A percentile compares a stretch with the other conserved stretches of the same genome.
These are phyloP conservation scores for Leccinum aurantiacum DNA, from an alignment of 768 basidiomycete genomes.

Conservation along the genomic window DNA sequence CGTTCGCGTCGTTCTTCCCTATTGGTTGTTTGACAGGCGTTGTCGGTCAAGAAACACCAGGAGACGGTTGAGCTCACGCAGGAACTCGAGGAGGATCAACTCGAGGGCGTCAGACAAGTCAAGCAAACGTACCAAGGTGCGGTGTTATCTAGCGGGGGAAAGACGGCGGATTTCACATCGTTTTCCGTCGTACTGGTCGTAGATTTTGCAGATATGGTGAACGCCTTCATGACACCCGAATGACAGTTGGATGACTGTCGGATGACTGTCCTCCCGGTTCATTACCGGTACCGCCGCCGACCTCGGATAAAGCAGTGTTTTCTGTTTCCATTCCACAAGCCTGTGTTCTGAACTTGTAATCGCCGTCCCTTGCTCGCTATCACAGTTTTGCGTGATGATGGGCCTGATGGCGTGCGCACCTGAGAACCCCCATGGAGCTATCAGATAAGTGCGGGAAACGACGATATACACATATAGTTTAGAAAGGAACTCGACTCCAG, in stretches of 20 bases:
- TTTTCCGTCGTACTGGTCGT: background rate
- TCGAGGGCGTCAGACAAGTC: slow-evolving; percentile 22
- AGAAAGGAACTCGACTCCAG: background rate
- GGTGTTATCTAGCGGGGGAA: background rate
- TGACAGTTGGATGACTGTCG: background rate
- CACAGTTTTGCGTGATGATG: background rate
- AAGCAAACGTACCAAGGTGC: slow-evolving; percentile 24
- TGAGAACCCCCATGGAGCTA: background rate
- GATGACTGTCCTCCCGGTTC: background rate
- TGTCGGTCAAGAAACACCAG: slow-evolving; percentile 32
- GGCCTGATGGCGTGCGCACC: background rate
- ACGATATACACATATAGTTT: background rate
- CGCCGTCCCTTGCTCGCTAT: background rate
- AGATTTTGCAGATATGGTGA: slow-evolving; percentile 22
- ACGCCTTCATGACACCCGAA: slow-evolving; percentile 19
- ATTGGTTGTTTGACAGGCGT: slow-evolving; percentile 11
- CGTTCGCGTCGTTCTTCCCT: background rate
- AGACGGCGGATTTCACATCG: background rate
- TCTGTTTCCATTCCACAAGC: background rate
- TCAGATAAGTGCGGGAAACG: background rate
- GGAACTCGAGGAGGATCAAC: slow-evolving; percentile 26
- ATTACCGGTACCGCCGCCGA: background rate
- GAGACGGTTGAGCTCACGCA: slow-evolving; percentile 20
- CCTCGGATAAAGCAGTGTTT: background rate
- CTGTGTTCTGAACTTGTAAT: background rate